Percentiles rank a stretch among this genome's conserved stretches.
Evolutionary conservation across 768 basidiomycete genomes (phyloP).

Genomic region (Suillus decipiens): DNA sequence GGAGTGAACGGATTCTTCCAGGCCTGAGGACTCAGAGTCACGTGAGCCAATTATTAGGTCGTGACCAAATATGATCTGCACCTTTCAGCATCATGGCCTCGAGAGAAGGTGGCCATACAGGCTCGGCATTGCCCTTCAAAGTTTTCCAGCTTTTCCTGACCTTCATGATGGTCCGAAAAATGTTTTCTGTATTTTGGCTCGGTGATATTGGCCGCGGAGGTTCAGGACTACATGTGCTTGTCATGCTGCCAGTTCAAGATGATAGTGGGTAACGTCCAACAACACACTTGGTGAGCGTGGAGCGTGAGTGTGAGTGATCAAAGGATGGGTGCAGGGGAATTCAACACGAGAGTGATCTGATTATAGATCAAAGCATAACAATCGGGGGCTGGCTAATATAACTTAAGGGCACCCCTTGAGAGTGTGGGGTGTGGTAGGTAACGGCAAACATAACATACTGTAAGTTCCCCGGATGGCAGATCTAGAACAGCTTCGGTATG

Average conservation of each 20-base stretch:
- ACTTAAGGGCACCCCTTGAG: conserved; percentile 5
- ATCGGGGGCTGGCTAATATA: conserved; percentile 25
- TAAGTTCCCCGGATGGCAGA: conserved; percentile 23
- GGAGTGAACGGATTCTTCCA: conserved; percentile 71
- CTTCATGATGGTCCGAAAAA: conserved; percentile 66
- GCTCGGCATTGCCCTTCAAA: conserved; percentile 61
- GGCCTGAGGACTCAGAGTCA: conserved; percentile 40
- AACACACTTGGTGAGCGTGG: conserved; percentile 2
- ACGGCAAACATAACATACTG: conserved; percentile 20
- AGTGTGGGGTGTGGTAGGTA: conserved; percentile 2
- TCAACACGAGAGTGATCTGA: conserved; percentile 13
- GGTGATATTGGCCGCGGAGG: conserved; percentile 16
- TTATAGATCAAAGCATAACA: conserved; percentile 10
- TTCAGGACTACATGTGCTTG: not conserved
- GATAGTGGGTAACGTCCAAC: not conserved
- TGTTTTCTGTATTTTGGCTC: conserved; percentile 42
- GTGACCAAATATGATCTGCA: conserved; percentile 28
- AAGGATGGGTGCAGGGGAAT: conserved; percentile 12
- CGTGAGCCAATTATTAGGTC: conserved; percentile 18
- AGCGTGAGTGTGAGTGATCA: conserved; percentile 11
- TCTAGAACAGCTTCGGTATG: not conserved
- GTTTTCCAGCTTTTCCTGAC: conserved; percentile 78
- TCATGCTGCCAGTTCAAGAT: not conserved
- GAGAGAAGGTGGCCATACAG: conserved; percentile 79
- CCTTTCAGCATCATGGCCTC: conserved; percentile 80